phyloP scores from a whole-genome alignment of 768 basidiomycete species.

The Leccinellum albellum region DNA sequence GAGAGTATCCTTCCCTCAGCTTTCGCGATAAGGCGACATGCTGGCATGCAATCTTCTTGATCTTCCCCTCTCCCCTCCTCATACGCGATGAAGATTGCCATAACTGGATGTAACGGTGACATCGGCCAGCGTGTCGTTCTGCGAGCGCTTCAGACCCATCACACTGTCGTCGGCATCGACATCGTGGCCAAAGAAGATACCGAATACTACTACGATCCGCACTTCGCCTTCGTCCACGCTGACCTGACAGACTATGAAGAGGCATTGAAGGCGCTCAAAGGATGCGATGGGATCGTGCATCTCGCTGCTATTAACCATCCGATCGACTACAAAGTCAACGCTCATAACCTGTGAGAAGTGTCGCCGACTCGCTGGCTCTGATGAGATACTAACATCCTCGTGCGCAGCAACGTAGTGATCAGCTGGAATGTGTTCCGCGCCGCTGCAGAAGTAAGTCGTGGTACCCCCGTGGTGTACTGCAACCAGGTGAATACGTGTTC shows the following conservation, averaged over 20 bases:
- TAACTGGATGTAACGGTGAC: slow-evolving; percentile 59
- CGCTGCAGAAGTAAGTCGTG: slow-evolving; percentile 50
- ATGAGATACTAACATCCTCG: background rate
- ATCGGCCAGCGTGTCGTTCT: slow-evolving; percentile 54
- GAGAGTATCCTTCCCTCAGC: too few relatives aligned
- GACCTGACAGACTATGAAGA: slow-evolving; percentile 52
- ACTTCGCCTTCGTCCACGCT: slow-evolving; percentile 41
- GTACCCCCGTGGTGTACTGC: background rate
- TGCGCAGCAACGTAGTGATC: slow-evolving; percentile 62
- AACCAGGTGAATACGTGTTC: background rate
- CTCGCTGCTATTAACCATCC: slow-evolving; percentile 48
- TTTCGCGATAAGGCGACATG: too few relatives aligned
- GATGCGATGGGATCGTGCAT: slow-evolving; percentile 57
- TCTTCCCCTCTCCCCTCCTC: background rate
- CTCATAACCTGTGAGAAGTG: slow-evolving; percentile 53
- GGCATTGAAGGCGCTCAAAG: slow-evolving; percentile 41
- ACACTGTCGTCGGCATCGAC: slow-evolving; percentile 56
- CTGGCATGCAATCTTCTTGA: too few relatives aligned
- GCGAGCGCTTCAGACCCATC: slow-evolving; percentile 42
- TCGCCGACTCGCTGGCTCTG: background rate
- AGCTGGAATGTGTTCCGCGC: slow-evolving; percentile 70
- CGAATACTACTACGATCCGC: slow-evolving; percentile 19
- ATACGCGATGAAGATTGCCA: slow-evolving; percentile 45
- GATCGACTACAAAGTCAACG: slow-evolving; percentile 49
- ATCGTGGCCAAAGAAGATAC: slow-evolving; percentile 17